Conservation (phyloP, 177 flowering plant species). For the Vitis hybrid region DNA sequence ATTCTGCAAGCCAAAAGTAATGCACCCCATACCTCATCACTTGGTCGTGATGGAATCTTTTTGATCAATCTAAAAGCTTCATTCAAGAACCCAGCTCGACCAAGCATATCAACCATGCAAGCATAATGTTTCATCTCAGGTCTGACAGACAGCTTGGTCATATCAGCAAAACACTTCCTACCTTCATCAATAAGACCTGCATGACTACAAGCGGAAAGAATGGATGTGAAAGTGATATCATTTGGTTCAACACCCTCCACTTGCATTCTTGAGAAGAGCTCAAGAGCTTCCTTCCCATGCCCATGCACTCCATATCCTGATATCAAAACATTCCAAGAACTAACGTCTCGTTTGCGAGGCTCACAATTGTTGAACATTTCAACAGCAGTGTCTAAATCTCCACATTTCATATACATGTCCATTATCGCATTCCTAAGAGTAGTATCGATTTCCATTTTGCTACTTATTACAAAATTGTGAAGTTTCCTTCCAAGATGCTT, state of each 20-base stretch:
- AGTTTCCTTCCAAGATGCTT: constrained; percentile 32
- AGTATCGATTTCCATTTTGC: constrained; percentile 15
- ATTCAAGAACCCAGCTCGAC: constrained; percentile 36
- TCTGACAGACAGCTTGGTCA: constrained; percentile 21
- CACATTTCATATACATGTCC: constrained; percentile 53
- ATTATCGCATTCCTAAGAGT: constrained; percentile 37
- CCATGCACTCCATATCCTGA: constrained; percentile 47
- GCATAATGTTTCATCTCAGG: constrained; percentile 41
- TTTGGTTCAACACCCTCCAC: constrained; percentile 37
- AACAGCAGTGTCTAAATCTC: constrained; percentile 34
- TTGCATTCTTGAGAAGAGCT: constrained; percentile 28
- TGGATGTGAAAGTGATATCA: constrained; percentile 35
- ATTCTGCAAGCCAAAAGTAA: constrained; percentile 46
- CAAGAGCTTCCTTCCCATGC: constrained; percentile 30
- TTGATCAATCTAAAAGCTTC: constrained; percentile 38
- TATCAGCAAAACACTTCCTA: constrained; percentile 31
- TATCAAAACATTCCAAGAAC: constrained; percentile 46
- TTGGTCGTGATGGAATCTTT: constrained; percentile 33
- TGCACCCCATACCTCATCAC: constrained; percentile 46
- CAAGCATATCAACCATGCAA: constrained; percentile 55
- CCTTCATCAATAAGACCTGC: constrained; percentile 42
- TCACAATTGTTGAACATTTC: constrained; percentile 23
- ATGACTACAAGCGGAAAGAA: constrained; percentile 50
- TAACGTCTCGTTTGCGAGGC: constrained; percentile 21
- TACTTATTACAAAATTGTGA: constrained; percentile 26